These are phyloP conservation scores for Zygotorulaspora danielsina DNA, from an alignment of 805 yeast genomes.

Conservation along the genomic window DNA sequence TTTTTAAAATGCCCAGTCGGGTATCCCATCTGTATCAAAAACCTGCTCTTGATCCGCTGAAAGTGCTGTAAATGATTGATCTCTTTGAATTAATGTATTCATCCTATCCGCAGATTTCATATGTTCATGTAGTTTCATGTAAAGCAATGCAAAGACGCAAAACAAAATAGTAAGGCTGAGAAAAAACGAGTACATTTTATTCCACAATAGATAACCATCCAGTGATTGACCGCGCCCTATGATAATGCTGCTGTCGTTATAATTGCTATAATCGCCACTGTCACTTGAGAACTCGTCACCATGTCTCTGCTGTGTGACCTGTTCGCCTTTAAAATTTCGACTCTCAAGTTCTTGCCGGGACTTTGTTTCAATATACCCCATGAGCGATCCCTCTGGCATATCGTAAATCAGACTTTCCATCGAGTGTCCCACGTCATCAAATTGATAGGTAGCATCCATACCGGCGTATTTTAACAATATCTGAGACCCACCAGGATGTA, in stretches of 20 bases:
- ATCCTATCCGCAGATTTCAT: conserved; percentile 2
- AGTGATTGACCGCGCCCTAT: conserved; percentile 10
- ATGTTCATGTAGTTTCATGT: conserved; percentile 9
- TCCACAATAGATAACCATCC: conserved; percentile 6
- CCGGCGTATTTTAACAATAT: conserved; percentile 26
- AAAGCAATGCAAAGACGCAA: conserved; percentile 15
- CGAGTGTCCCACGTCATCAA: conserved; percentile 30
- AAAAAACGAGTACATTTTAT: conserved; percentile 10
- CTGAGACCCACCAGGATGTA: conserved; percentile 28
- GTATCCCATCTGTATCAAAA: conserved; percentile 11
- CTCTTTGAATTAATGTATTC: conserved; percentile 1
- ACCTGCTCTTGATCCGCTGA: conserved; percentile 6
- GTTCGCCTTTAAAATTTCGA: background rate
- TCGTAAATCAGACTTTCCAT: conserved; percentile 36
- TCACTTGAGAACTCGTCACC: background rate
- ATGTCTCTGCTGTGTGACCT: background rate
- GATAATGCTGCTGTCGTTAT: conserved; percentile 4
- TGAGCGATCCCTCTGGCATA: conserved; percentile 49
- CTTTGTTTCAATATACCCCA: conserved; percentile 43
- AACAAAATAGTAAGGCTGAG: conserved; percentile 10
- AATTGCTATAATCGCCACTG: background rate
- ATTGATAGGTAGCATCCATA: conserved; percentile 26
- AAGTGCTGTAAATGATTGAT: conserved; percentile 6
- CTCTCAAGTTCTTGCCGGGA: background rate
- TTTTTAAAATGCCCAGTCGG: conserved; percentile 16